These are phyloP conservation scores for Monascus purpureus DNA, from an alignment of 495 filamentous ascomycete genomes.

Conservation along the genomic window DNA sequence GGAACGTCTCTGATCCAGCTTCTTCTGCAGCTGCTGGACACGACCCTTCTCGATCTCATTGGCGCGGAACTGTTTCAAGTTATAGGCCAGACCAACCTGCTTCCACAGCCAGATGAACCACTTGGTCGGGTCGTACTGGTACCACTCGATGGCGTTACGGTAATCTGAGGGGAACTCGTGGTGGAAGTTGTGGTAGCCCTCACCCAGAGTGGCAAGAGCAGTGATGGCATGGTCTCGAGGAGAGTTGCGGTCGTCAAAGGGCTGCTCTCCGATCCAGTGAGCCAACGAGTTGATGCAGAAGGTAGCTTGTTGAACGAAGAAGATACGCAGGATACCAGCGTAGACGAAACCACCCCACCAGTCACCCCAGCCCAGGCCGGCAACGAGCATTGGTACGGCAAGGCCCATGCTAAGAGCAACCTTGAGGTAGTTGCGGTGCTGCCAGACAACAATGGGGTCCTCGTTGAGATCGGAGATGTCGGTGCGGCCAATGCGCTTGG, in stretches of 20 bases:
- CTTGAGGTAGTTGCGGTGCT: conserved; percentile 89
- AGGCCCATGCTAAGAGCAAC: conserved; percentile 79
- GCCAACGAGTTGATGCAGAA: conserved; percentile 99
- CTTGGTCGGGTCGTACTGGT: conserved; percentile 98
- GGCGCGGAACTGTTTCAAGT: conserved; percentile 91
- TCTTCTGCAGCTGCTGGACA: conserved; percentile 96
- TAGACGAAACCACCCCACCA: conserved; percentile 89
- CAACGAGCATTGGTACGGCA: conserved; percentile 66
- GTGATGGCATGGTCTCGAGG: conserved; percentile 95
- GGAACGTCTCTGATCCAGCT: conserved; percentile 89
- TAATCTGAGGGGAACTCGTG: conserved; percentile 99
- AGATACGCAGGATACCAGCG: conserved; percentile 87
- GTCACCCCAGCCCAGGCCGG: conserved; percentile 82
- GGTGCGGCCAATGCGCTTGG: conserved; percentile 83
- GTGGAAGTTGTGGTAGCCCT: conserved; percentile 99
- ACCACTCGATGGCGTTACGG: conserved; percentile 96
- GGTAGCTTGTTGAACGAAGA: conserved; percentile 97
- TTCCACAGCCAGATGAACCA: conserved; percentile 93
- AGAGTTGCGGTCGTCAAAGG: conserved; percentile 97
- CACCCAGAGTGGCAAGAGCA: conserved; percentile 86
- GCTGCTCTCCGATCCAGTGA: conserved; percentile 98
- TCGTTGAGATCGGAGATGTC: conserved; percentile 96
- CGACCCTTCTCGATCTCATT: conserved; percentile 99
- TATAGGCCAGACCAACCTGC: conserved; percentile 83
- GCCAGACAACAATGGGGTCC: conserved; percentile 85